phyloP scores from a whole-genome alignment of 768 basidiomycete species.

The Boletus huronensis region DNA sequence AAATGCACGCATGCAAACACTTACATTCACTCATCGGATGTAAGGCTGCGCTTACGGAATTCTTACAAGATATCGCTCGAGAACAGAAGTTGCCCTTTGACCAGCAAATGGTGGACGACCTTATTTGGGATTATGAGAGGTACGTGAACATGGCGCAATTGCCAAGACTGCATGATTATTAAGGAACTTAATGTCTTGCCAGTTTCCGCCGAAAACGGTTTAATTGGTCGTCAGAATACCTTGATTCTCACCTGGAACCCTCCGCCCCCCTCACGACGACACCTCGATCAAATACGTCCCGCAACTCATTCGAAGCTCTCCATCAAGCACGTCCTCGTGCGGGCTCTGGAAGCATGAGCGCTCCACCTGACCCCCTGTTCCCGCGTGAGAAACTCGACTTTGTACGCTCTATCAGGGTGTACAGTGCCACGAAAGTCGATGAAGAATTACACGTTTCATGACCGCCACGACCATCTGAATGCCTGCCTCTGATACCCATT shows the following conservation, averaged over 20 bases:
- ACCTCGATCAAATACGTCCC: conserved; percentile 20
- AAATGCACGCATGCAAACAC: conserved; percentile 73
- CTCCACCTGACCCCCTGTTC: conserved; percentile 24
- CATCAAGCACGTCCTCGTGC: conserved; percentile 8
- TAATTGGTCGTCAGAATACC: conserved; percentile 58
- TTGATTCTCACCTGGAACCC: conserved; percentile 31
- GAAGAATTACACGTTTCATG: conserved; percentile 25
- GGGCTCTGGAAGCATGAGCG: conserved; percentile 12
- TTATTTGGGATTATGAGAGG: conserved; percentile 37
- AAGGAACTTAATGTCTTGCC: conserved; percentile 8
- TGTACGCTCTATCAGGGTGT: conserved; percentile 51
- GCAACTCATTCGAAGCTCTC: conserved; percentile 17
- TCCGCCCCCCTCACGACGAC: conserved; percentile 20
- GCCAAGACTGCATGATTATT: conserved; percentile 1
- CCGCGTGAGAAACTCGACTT: conserved; percentile 43
- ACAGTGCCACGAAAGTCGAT: conserved; percentile 44
- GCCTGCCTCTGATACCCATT: background rate
- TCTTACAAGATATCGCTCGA: conserved; percentile 36
- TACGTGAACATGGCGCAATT: conserved; percentile 13
- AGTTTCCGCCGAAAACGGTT: conserved; percentile 69
- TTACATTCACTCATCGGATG: conserved; percentile 63
- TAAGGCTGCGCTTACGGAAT: conserved; percentile 54
- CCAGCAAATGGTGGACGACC: conserved; percentile 23
- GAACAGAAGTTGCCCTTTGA: conserved; percentile 21
- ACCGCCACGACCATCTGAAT: conserved; percentile 4